Evolutionary conservation across 2,329 filamentous ascomycete genomes (phyloP).

Genomic region (Chaetomiaceae sp.): DNA sequence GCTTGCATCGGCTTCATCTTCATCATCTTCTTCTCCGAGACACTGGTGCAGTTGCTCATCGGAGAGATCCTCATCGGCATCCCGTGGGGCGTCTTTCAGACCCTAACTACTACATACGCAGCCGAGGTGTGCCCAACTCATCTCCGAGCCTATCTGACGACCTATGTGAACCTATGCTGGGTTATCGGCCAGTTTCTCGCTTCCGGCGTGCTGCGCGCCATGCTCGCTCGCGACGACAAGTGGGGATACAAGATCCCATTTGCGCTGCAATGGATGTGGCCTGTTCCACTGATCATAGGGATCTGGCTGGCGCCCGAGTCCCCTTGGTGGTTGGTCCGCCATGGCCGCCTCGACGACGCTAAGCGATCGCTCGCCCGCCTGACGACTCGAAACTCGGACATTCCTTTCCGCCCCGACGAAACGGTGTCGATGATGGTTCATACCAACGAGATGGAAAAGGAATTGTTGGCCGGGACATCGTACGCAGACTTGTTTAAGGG

Average conservation of each 20-base stretch:
- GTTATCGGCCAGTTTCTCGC: constrained; percentile 50
- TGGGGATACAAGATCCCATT: constrained; percentile 34
- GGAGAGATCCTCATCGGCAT: constrained; percentile 35
- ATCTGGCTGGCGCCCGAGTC: constrained; percentile 19
- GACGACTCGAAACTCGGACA: neutral
- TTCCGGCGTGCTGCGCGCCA: constrained; percentile 38
- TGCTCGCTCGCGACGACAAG: constrained; percentile 32
- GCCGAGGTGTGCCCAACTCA: constrained; percentile 48
- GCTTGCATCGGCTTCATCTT: constrained; percentile 9
- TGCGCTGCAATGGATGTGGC: constrained; percentile 24
- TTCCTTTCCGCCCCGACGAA: constrained; percentile 10
- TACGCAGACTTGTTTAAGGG: constrained; percentile 52
- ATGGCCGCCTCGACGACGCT: constrained; percentile 6
- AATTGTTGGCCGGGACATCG: constrained; percentile 34
- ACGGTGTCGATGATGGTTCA: constrained; percentile 50
- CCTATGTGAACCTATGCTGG: constrained; percentile 55
- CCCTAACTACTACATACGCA: constrained; percentile 49
- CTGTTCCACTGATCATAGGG: constrained; percentile 12
- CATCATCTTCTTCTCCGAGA: constrained; percentile 11
- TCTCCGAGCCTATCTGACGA: constrained; percentile 49
- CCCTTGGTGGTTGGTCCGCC: constrained; percentile 43
- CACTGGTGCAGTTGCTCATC: constrained; percentile 8
- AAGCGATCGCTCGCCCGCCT: constrained; percentile 3
- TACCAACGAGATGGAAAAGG: constrained; percentile 31
- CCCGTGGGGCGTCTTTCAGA: constrained; percentile 51